Evolutionary conservation across 2,329 filamentous ascomycete species (phyloP), one percentile per base, ranked within the genome.

Genomic region (Aspergillus versicolor): DNA sequence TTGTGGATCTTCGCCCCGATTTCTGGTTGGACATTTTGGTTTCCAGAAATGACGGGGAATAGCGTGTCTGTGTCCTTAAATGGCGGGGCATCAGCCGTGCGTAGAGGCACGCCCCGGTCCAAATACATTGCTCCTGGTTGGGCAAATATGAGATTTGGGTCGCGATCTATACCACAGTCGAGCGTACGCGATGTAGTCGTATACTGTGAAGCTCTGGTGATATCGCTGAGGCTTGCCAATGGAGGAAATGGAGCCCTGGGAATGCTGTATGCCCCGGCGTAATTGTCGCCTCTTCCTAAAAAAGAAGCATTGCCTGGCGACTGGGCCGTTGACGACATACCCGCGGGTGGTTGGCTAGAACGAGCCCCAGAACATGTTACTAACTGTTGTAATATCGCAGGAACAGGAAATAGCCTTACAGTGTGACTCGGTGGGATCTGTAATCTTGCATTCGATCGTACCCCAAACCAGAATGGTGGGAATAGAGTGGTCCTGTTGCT

Each of bases 1-100:
- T 96, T 95, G 72, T 95, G 90, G 58, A 96, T 91, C 66, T 86
- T 88, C 37, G 90, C 90, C 30, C 87, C 82, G 61, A 96, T 90
- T 13, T 90, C 88, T 19, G 89, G 82, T 61, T 86, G 87, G 63
- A 94, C 81, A 1, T 80, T 77, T 43, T 74, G 71, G 27, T 63
- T 68, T 11, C 65, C 67, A 9, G 70, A 71, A 32, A 76, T 61
- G 24, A 79, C 67, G 7, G 67, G 59, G 44, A 75, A 66, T 22
- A 77, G 60, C 9, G 70, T 57, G 7, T 63, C 65, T 2, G 77
- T 79, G 3, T 78, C 73, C 21, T 70, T 60, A 43, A 79, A 80
- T 7, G 76, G 76, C 9, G 77, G 77, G 13, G 74, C 74, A 56
- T 79, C 76, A 30, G 67, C 62, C 24, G 66, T 64, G 11, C 69